Percentiles rank a stretch among this genome's conserved stretches.
These are phyloP conservation scores for Trichoderma hamatum DNA, from an alignment of 2,329 filamentous ascomycete genomes.

Conservation along the genomic window DNA sequence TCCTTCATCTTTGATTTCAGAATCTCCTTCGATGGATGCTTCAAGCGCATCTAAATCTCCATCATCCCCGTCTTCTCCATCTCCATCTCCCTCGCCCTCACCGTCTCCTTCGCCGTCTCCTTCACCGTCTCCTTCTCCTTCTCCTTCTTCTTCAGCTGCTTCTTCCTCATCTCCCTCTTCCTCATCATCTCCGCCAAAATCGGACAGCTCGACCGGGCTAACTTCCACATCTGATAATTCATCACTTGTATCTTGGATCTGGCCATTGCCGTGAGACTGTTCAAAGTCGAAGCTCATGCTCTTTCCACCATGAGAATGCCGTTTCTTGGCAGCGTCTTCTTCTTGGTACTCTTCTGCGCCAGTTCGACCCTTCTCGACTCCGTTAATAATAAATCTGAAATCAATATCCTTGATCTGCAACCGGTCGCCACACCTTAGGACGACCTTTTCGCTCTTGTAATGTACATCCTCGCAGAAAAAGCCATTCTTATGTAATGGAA, in stretches of 20 bases:
- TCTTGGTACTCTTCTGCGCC: conserved; percentile 60
- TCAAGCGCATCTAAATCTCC: conserved; percentile 33
- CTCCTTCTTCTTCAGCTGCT: conserved; percentile 35
- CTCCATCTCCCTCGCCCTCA: conserved; percentile 35
- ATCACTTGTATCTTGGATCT: conserved; percentile 60
- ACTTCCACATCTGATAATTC: conserved; percentile 51
- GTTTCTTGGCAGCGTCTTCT: conserved; percentile 52
- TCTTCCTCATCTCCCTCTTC: conserved; percentile 36
- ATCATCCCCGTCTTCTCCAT: conserved; percentile 36
- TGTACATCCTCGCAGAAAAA: conserved; percentile 67
- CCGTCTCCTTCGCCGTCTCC: conserved; percentile 35
- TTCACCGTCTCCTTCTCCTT: conserved; percentile 35
- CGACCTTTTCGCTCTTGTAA: conserved; percentile 58
- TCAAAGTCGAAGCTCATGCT: conserved; percentile 77
- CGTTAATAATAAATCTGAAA: conserved; percentile 70
- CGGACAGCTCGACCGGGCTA: conserved; percentile 47
- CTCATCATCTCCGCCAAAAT: conserved; percentile 40
- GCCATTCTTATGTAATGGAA: conserved; percentile 65
- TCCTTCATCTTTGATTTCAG: conserved; percentile 37
- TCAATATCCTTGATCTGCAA: conserved; percentile 73
- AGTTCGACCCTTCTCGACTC: conserved; percentile 59
- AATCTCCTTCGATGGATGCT: conserved; percentile 32
- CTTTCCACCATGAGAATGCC: conserved; percentile 61
- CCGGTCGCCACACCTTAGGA: conserved; percentile 65
- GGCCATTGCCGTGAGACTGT: conserved; percentile 60